A percentile compares a stretch with the other conserved stretches of the same genome.
These are phyloP conservation scores for Thamnidium elegans DNA, from an alignment of 192 early-diverging fungal species.

Conservation along the genomic window DNA sequence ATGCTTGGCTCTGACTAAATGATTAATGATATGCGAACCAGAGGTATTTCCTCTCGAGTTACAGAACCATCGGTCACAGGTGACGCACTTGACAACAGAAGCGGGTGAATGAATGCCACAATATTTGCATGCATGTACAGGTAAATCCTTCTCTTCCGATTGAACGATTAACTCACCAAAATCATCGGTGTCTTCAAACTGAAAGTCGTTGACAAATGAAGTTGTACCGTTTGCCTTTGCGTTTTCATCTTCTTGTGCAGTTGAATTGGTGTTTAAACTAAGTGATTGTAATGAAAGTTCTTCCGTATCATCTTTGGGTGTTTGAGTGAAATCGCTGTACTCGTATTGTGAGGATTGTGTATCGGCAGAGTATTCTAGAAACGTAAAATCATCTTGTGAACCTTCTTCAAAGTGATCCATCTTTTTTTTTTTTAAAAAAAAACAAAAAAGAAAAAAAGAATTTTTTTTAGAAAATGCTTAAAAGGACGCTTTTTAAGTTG, in stretches of 20 bases:
- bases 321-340: conserved; percentile 53
- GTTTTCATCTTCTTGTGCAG: conserved; percentile 19
- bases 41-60: conserved; percentile 87
- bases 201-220: conserved; percentile 29
- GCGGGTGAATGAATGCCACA: conserved; percentile 89
- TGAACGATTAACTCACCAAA: conserved; percentile 51
- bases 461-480: too few relatives aligned
- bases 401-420: conserved; percentile 39
- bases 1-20: conserved; percentile 90
- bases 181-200: conserved; percentile 53
- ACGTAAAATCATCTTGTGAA: conserved; percentile 50
- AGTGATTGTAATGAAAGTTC: conserved; percentile 41
- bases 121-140: conserved; percentile 86
- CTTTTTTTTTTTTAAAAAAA: neutral
- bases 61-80: conserved; percentile 96
- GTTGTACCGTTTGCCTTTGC: conserved; percentile 3
- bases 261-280: conserved; percentile 31
- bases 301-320: conserved; percentile 38
- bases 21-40: conserved; percentile 94
- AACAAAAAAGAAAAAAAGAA: too few relatives aligned
- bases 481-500: too few relatives aligned
- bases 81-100: conserved; percentile 89
- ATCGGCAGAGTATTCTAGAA: conserved; percentile 54
- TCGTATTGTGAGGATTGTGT: conserved; percentile 69
- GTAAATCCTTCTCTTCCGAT: conserved; percentile 53